Evolutionary conservation across 768 basidiomycete species (phyloP).

Genomic region (Phanerochaete carnosa): DNA sequence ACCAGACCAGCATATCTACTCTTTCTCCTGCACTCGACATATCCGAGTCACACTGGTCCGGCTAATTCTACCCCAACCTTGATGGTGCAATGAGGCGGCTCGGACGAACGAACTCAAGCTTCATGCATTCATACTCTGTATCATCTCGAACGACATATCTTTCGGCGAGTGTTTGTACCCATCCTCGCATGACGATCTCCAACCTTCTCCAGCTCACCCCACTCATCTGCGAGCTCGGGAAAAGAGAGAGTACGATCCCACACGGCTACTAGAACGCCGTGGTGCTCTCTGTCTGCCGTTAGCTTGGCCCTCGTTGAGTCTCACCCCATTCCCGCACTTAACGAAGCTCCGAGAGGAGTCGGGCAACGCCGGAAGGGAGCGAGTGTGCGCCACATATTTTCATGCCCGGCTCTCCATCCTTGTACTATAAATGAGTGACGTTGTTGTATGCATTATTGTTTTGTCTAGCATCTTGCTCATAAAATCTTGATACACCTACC

Average conservation of each 20-base stretch:
- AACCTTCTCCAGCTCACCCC: slow-evolving; percentile 55
- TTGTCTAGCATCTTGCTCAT: too few species aligned
- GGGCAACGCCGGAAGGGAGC: too few species aligned
- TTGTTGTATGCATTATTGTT: too few species aligned
- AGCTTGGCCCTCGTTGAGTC: slow-evolving; percentile 31
- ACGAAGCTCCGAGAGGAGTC: too few species aligned
- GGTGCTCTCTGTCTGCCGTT: slow-evolving; percentile 50
- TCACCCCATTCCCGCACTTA: not conserved
- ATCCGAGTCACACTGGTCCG: slow-evolving; percentile 40
- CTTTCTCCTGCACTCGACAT: slow-evolving; percentile 52
- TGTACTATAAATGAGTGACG: too few species aligned
- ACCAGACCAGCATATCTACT: slow-evolving; percentile 52
- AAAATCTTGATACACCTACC: too few species aligned
- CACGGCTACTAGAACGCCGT: slow-evolving; percentile 79
- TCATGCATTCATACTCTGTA: slow-evolving; percentile 50
- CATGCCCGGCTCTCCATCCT: too few species aligned
- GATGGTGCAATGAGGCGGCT: slow-evolving; percentile 38
- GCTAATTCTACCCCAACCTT: not conserved
- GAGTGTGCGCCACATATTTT: too few species aligned
- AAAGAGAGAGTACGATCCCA: slow-evolving; percentile 17
- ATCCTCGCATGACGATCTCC: slow-evolving; percentile 64
- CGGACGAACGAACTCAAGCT: slow-evolving; percentile 69
- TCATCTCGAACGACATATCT: slow-evolving; percentile 64
- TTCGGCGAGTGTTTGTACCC: slow-evolving; percentile 66
- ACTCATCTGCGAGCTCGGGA: slow-evolving; percentile 42